Evolutionary conservation across 495 filamentous ascomycete genomes (phyloP), one percentile per base, ranked within the genome.

Genomic region (Talaromyces adpressus): DNA sequence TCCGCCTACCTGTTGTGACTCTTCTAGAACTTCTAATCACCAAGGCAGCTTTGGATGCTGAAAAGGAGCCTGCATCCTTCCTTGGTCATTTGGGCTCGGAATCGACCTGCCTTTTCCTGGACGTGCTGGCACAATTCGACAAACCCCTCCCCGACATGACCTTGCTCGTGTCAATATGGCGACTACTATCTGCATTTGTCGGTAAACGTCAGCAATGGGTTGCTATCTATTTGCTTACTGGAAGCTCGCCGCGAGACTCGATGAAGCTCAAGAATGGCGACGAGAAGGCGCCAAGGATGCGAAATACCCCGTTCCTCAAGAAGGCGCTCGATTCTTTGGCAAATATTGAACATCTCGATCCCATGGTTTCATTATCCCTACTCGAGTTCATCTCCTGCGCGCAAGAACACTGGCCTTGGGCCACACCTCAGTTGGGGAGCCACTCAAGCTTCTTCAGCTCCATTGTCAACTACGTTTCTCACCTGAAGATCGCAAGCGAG

Each of bases 201-300:
- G 89, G 91, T 68, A 92, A 90, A 69, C 87, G 91, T 61, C 94
- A 99, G 66, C 92, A 96, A 69, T 98, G 95, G 88, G 88, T 99
- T 77, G 87, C 93, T 0, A 91, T 96, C 52, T 93, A 91, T 69
- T 82, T 98, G 57, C 86, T 98, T 27, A 96, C 93, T 4, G 94
- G 94, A 25, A 87, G 86, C 64, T 91, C 90, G 0, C 91, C 94
- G 16, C 84, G 87, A 59, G 84, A 93, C 57, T 84, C 86, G 1
- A 71, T 91, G 66, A 88, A 85, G 63, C 75, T 74, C 1, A 81
- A 84, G 32, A 72, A 68, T 25, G 79, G 80, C 63, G 69, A 69
- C n/a, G 66, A 68, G 56, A 73, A 70, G 30, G 68, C 69, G 11
- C 72, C 68, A 0, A 69, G 69, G 68, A 74, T 79, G 77, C 65